Percentiles rank a stretch among this genome's conserved stretches.
Conservation (phyloP, 108 stramenopile genomes). For the Cyclotella baltica region DNA sequence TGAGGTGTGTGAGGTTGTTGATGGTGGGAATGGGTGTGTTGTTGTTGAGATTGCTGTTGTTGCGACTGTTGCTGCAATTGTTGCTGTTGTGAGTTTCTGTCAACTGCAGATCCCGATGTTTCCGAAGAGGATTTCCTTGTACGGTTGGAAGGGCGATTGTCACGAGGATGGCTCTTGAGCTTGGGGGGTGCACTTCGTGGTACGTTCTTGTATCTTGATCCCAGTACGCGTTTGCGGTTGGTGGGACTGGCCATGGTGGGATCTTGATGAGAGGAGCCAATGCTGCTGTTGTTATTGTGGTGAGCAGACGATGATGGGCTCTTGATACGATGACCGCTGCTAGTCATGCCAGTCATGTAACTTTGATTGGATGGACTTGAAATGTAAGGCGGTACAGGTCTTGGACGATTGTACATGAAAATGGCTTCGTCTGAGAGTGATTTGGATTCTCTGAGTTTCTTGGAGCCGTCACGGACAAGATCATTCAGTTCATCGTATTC, state of each 20-base stretch:
- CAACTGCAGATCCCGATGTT: too few species aligned
- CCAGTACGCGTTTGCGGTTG: conserved; percentile 11
- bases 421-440: conserved; percentile 67
- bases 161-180: conserved; percentile 78
- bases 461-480: conserved; percentile 90
- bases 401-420: conserved; percentile 60
- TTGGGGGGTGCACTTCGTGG: conserved; percentile 68
- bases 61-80: conserved; percentile 25
- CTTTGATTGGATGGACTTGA: conserved; percentile 15
- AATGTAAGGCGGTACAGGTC: conserved; percentile 37
- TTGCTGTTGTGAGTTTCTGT: background rate
- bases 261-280: conserved; percentile 1
- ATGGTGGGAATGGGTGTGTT: too few species aligned
- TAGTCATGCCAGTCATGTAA: background rate
- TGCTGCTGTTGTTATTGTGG: conserved; percentile 9
- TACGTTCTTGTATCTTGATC: conserved; percentile 51
- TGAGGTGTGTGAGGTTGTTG: background rate
- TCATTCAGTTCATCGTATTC: conserved; percentile 91
- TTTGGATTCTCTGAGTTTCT: conserved; percentile 77
- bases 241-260: conserved; percentile 14
- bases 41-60: conserved; percentile 20
- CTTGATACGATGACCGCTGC: conserved; percentile 5
- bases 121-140: conserved; percentile 28
- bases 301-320: conserved; percentile 36
- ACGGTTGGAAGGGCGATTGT: conserved; percentile 54